Evolutionary conservation across 2,329 filamentous ascomycete species (phyloP), one percentile per base, ranked within the genome.

Genomic region (Claviceps capensis): DNA sequence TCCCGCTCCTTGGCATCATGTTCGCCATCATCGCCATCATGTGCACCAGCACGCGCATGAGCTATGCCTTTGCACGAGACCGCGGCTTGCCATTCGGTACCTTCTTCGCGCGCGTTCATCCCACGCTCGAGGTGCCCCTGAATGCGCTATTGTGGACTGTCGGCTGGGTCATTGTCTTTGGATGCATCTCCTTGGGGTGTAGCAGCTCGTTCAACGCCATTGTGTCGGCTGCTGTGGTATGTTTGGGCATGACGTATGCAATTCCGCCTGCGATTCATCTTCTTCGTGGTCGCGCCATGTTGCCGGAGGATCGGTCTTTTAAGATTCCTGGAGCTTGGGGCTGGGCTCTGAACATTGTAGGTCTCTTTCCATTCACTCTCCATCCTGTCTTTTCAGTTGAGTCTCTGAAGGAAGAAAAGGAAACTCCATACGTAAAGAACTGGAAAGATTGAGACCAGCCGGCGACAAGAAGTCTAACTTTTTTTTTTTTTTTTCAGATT

Each of bases 221-320:
- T 56, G 77, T 84, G 1, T 80, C 82, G 0, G 79, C 84, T 0
- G 85, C 82, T 0, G 86, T 90, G 0, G 84, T 89, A 19, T 19
- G 19, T 19, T 19, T 90, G 0, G 81, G 82, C 7, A 69, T 90
- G 16, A 85, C 83, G 1, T 90, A 90, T 60, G 86, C 79, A 8
- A 86, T 90, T 36, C 86, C 86, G 0, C 78, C 86, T 37, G 70
- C 76, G 1, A 81, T 90, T 60, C 86, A 88, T 59, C 76, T 81
- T 52, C 63, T 85, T 1, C 78, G 82, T 1, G 82, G 84, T 7
- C 76, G 84, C 7, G 78, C 72, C 48, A 81, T 81, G 69, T 71
- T 88, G 8, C 85, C 85, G 0, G 73, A 76, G 47, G 53, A 57
- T 14, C 55, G 66, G 2, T 57, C 62, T 0, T 72, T 71, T 58